A percentile compares a stretch with the other conserved stretches of the same genome.
phyloP scores from a whole-genome alignment of 305 asterid genomes.

The Salvia sclarea region DNA sequence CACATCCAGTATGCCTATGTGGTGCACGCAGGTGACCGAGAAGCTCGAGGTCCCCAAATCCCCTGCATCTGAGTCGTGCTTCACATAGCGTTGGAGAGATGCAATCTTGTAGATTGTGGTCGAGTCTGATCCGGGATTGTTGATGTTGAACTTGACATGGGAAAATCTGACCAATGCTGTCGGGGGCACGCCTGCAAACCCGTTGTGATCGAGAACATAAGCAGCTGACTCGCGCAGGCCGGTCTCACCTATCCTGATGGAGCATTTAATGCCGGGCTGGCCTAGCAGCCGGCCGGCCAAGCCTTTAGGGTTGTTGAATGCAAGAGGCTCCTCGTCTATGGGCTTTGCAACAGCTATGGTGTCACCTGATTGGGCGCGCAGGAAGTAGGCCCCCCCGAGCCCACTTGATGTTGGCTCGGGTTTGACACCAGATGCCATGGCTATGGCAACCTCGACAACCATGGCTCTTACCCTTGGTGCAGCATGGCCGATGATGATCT shows the following conservation, averaged over 20 bases:
- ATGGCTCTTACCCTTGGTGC: slow-evolving; percentile 62
- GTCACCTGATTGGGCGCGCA: slow-evolving; percentile 54
- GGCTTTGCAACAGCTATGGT: slow-evolving; percentile 81
- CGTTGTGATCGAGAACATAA: slow-evolving; percentile 73
- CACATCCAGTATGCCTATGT: slow-evolving; percentile 74
- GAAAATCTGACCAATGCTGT: slow-evolving; percentile 71
- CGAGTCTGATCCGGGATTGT: slow-evolving; percentile 37
- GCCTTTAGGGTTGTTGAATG: slow-evolving; percentile 83
- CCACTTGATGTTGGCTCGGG: slow-evolving; percentile 80
- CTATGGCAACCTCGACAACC: slow-evolving; percentile 76
- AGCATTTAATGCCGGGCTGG: slow-evolving; percentile 81
- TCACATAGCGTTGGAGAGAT: slow-evolving; percentile 72
- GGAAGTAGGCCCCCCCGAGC: slow-evolving; percentile 83
- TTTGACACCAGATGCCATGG: slow-evolving; percentile 68
- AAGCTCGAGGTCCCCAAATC: slow-evolving; percentile 85
- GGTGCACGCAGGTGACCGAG: slow-evolving; percentile 68
- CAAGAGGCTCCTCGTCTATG: slow-evolving; percentile 84
- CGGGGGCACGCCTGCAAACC: slow-evolving; percentile 83
- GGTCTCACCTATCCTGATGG: slow-evolving; percentile 78
- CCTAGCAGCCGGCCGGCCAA: slow-evolving; percentile 76
- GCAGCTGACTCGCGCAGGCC: slow-evolving; percentile 85
- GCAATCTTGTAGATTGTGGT: slow-evolving; percentile 56
- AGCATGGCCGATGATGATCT: slow-evolving; percentile 65
- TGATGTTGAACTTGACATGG: slow-evolving; percentile 55
- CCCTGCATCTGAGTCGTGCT: slow-evolving; percentile 76